A percentile compares a stretch with the other conserved stretches of the same genome.
Conservation (phyloP, 176 grass and related monocot genomes). For the Bothriochloa decipiens region DNA sequence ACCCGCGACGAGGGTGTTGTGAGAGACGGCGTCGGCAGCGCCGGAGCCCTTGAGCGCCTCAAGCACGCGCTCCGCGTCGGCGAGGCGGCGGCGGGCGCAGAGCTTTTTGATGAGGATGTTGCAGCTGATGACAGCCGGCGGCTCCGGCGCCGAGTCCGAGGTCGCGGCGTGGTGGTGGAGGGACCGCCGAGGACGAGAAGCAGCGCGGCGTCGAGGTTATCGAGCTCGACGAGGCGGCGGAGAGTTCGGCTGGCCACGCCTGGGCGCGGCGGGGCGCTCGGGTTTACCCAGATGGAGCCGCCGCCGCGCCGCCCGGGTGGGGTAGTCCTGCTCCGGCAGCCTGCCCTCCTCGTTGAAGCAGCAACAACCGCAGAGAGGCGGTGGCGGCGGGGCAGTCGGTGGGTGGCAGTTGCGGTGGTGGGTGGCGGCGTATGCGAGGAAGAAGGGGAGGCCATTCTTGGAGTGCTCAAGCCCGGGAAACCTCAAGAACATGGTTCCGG, state of each 20-base stretch:
- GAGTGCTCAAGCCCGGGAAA: not conserved
- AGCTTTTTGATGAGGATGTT: constrained; percentile 58
- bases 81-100: constrained; percentile 35
- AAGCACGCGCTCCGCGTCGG: constrained; percentile 46
- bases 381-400: not conserved
- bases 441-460: constrained; percentile 27
- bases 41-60: constrained; percentile 37
- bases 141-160: constrained; percentile 10
- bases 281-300: constrained; percentile 48
- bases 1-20: constrained; percentile 59
- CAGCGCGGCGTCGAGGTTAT: constrained; percentile 51
- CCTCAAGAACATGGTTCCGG: too few species aligned
- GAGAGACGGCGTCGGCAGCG: constrained; percentile 50
- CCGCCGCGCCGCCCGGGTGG: constrained; percentile 6
- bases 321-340: not conserved
- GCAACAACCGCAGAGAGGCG: constrained; percentile 3
- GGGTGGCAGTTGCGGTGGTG: constrained; percentile 11
- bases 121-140: constrained; percentile 37
- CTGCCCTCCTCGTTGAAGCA: constrained; percentile 36
- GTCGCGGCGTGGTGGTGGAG: not conserved
- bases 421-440: constrained; percentile 2
- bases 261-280: constrained; percentile 19
- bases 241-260: not conserved
- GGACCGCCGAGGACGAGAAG: constrained; percentile 34
- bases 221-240: constrained; percentile 50